Evolutionary conservation across 1,284 basidiomycete genomes (phyloP).

Genomic region (Sporisorium iseilematis-ciliati): DNA sequence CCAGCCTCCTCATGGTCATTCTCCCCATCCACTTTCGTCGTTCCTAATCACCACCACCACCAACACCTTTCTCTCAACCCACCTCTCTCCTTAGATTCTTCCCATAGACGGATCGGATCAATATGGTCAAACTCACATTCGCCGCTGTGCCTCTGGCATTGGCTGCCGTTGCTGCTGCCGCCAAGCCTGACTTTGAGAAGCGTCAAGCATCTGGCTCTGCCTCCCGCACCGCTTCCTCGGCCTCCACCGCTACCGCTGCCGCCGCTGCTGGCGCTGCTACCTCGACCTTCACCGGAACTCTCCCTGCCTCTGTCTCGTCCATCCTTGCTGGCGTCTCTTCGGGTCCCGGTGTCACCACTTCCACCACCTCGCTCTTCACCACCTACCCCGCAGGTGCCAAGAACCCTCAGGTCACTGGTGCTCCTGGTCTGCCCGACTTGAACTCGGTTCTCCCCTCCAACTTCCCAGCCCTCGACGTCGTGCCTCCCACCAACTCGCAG

Average conservation of each 20-base stretch:
- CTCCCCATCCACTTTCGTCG: neutral
- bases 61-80: neutral
- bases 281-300: constrained; percentile 54
- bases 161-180: constrained; percentile 33
- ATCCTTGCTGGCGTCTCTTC: constrained; percentile 55
- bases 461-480: constrained; percentile 80
- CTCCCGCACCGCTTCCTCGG: constrained; percentile 19
- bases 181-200: constrained; percentile 34
- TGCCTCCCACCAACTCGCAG: constrained; percentile 78
- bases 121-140: constrained; percentile 49
- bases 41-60: constrained; percentile 3
- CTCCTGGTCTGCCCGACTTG: constrained; percentile 54
- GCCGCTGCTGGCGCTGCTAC: constrained; percentile 36
- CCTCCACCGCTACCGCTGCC: constrained; percentile 21
- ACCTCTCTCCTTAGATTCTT: neutral
- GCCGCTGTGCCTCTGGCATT: constrained; percentile 39
- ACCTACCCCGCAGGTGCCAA: constrained; percentile 55
- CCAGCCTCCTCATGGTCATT: neutral
- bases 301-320: constrained; percentile 52
- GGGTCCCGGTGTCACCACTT: constrained; percentile 42
- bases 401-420: constrained; percentile 60
- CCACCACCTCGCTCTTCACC: constrained; percentile 53
- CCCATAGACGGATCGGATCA: constrained; percentile 19
- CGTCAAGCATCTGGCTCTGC: constrained; percentile 34
- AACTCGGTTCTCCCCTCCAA: constrained; percentile 65